A percentile compares a stretch with the other conserved stretches of the same genome.
phyloP scores from a whole-genome alignment of 2,329 filamentous ascomycete species.

The Colletotrichum caudatum region DNA sequence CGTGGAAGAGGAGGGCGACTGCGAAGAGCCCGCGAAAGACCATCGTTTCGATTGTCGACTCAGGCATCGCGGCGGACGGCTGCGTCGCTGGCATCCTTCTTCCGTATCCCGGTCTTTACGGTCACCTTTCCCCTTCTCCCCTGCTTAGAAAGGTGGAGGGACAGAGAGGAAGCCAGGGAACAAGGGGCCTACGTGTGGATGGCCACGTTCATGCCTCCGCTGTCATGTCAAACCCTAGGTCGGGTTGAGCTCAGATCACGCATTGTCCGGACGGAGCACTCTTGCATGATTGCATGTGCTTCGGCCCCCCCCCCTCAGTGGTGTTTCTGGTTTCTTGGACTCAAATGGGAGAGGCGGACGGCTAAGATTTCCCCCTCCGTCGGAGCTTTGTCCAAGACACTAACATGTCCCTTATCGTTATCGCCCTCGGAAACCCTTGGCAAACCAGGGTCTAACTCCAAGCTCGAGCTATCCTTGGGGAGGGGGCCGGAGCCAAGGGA shows the following conservation, averaged over 20 bases:
- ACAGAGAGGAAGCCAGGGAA: background rate
- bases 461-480: background rate
- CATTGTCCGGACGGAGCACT: conserved; percentile 18
- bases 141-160: background rate
- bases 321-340: conserved; percentile 9
- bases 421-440: background rate
- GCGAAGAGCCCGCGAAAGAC: conserved; percentile 3
- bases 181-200: conserved; percentile 12
- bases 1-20: conserved; percentile 25
- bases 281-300: conserved; percentile 20
- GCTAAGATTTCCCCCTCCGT: background rate
- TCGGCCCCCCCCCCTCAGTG: conserved; percentile 4
- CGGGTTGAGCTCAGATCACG: background rate
- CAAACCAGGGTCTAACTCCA: background rate
- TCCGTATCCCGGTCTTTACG: background rate
- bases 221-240: conserved; percentile 32
- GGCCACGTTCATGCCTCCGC: conserved; percentile 35
- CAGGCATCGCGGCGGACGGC: background rate
- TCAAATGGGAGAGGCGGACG: background rate
- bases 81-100: background rate
- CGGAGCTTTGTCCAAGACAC: background rate
- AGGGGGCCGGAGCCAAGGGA: background rate
- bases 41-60: background rate
- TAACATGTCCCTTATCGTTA: background rate
- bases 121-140: background rate